phyloP scores from a whole-genome alignment of 176 grass and related monocot genomes.

The Triticum turgidum region DNA sequence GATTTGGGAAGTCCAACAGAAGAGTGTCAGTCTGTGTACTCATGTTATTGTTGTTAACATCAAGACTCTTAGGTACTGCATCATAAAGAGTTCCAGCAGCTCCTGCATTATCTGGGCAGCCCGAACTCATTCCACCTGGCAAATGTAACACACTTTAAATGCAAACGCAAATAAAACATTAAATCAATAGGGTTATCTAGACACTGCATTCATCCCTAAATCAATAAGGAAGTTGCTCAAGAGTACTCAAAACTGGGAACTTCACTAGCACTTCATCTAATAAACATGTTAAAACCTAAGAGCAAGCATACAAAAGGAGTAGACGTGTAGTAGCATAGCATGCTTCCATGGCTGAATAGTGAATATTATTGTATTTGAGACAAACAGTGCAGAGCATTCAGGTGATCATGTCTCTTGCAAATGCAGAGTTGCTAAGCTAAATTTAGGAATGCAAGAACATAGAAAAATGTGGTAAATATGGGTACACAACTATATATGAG shows the following conservation, averaged over 20 bases:
- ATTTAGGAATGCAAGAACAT: slow-evolving; percentile 13
- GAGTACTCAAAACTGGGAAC: background rate
- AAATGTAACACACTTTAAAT: slow-evolving; percentile 23
- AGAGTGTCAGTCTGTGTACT: slow-evolving; percentile 98
- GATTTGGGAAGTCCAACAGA: slow-evolving; percentile 93
- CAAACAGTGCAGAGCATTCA: background rate
- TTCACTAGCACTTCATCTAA: slow-evolving; percentile 4
- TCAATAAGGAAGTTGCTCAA: slow-evolving; percentile 22
- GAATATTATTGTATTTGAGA: background rate
- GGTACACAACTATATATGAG: background rate
- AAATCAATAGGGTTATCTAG: background rate
- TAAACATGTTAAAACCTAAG: slow-evolving; percentile 5
- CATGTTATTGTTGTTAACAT: slow-evolving; percentile 91
- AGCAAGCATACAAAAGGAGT: slow-evolving; percentile 1
- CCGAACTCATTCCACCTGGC: slow-evolving; percentile 77
- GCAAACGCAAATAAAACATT: background rate
- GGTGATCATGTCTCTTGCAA: background rate
- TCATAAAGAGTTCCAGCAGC: slow-evolving; percentile 98
- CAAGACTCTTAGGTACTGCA: slow-evolving; percentile 93
- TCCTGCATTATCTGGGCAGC: slow-evolving; percentile 94
- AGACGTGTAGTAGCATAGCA: background rate
- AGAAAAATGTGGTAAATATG: slow-evolving; percentile 5
- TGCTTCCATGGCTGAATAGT: slow-evolving; percentile 1
- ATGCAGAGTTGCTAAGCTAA: slow-evolving; percentile 10
- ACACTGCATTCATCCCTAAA: background rate